phyloP scores from a whole-genome alignment of 345 rosid genomes.

The Brassica cretica region DNA sequence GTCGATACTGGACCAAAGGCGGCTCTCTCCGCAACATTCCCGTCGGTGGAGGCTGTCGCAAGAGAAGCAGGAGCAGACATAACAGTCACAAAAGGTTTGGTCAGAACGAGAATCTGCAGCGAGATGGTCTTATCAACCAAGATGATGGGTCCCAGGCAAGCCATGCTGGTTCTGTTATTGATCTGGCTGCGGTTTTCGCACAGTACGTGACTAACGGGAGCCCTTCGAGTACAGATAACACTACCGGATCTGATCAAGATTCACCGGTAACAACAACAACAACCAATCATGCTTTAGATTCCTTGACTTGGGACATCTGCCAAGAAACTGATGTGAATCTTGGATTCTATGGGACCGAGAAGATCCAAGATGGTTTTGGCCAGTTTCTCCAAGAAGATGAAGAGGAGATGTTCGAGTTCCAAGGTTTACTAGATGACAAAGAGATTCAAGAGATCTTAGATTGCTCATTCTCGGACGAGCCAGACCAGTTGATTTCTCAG shows the following conservation, averaged over 20 bases:
- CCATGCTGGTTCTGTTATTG: slow-evolving; percentile 42
- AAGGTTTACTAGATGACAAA: slow-evolving; percentile 47
- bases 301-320: slow-evolving; percentile 37
- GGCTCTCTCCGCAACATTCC: slow-evolving; percentile 86
- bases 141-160: slow-evolving; percentile 26
- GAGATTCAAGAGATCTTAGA: slow-evolving; percentile 45
- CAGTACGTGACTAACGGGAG: slow-evolving; percentile 55
- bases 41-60: slow-evolving; percentile 83
- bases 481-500: slow-evolving; percentile 43
- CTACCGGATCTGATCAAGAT: slow-evolving; percentile 37
- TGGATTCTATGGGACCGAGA: slow-evolving; percentile 22
- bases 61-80: slow-evolving; percentile 53
- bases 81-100: slow-evolving; percentile 43
- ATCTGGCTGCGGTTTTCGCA: slow-evolving; percentile 73
- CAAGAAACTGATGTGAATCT: slow-evolving; percentile 33
- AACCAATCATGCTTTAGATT: slow-evolving; percentile 26
- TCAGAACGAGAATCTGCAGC: slow-evolving; percentile 6
- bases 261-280: slow-evolving; percentile 32
- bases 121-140: slow-evolving; percentile 31
- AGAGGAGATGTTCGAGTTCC: slow-evolving; percentile 38
- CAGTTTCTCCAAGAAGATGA: slow-evolving; percentile 33
- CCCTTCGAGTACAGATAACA: slow-evolving; percentile 34
- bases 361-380: slow-evolving; percentile 21
- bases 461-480: slow-evolving; percentile 38
- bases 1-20: slow-evolving; percentile 91